Conservation (phyloP, 768 basidiomycete genomes). For the Xerocomus spinulosus region DNA sequence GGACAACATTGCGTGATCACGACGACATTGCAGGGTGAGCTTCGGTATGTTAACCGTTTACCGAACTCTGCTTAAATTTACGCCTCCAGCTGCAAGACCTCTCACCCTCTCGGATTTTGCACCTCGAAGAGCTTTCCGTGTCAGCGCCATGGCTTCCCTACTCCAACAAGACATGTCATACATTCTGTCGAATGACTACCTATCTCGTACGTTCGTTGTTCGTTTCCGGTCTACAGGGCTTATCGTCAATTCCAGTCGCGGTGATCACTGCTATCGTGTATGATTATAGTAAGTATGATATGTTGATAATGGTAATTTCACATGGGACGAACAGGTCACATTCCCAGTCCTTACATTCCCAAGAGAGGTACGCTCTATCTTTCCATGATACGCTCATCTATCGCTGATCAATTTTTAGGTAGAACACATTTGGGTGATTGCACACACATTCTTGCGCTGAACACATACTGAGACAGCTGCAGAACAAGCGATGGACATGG, state of each 20-base stretch:
- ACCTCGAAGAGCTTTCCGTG: not conserved
- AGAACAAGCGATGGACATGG: not conserved
- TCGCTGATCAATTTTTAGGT: not conserved
- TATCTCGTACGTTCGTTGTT: not conserved
- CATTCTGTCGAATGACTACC: not conserved
- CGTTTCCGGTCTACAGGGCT: not conserved
- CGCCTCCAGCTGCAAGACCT: too few species aligned
- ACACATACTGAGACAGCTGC: not conserved
- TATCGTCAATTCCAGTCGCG: not conserved
- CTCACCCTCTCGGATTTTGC: too few species aligned
- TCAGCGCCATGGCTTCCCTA: not conserved
- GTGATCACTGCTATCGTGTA: not conserved
- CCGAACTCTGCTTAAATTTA: too few species aligned
- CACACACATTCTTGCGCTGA: not conserved
- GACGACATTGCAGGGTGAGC: too few species aligned
- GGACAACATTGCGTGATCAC: too few species aligned
- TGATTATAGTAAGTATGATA: not conserved
- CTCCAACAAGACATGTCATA: not conserved
- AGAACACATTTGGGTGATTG: not conserved
- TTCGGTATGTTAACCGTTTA: too few species aligned
- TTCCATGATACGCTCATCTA: not conserved
- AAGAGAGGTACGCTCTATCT: not conserved
- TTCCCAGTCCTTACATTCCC: not conserved
- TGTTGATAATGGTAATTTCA: not conserved
- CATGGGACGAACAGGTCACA: not conserved